phyloP scores from a whole-genome alignment of 192 early-diverging fungal species.

The Geranomyces variabilis region DNA sequence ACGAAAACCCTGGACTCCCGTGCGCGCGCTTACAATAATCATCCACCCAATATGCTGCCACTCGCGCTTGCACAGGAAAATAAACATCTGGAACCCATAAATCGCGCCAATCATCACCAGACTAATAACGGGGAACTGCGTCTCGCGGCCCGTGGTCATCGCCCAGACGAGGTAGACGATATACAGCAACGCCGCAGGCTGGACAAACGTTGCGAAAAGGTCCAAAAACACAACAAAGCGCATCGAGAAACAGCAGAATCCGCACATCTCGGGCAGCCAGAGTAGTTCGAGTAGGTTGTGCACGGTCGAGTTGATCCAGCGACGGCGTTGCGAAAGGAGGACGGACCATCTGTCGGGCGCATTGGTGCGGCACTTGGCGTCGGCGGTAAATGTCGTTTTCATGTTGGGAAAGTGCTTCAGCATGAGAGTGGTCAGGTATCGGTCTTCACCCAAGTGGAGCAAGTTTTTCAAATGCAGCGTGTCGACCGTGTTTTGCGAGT shows the following conservation, averaged over 20 bases:
- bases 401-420: constrained; percentile 96
- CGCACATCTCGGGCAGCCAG: constrained; percentile 85
- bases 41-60: constrained; percentile 74
- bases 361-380: constrained; percentile 88
- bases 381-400: constrained; percentile 89
- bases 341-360: constrained; percentile 90
- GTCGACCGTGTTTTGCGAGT: constrained; percentile 89
- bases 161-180: constrained; percentile 74
- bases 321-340: constrained; percentile 90
- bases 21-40: constrained; percentile 68
- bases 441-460: constrained; percentile 93
- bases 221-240: constrained; percentile 95
- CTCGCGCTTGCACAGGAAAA: constrained; percentile 75
- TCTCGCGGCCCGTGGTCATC: constrained; percentile 54
- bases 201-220: constrained; percentile 83
- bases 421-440: constrained; percentile 95
- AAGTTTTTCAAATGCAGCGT: constrained; percentile 98
- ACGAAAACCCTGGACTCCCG: constrained; percentile 17
- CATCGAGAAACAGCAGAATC: constrained; percentile 98
- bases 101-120: constrained; percentile 77
- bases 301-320: constrained; percentile 99
- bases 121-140: constrained; percentile 75
- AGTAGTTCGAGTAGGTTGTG: constrained; percentile 94
- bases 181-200: constrained; percentile 61
- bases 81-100: constrained; percentile 87